Conservation (phyloP, 2,329 filamentous ascomycete genomes). For the Penicillium sp. region DNA sequence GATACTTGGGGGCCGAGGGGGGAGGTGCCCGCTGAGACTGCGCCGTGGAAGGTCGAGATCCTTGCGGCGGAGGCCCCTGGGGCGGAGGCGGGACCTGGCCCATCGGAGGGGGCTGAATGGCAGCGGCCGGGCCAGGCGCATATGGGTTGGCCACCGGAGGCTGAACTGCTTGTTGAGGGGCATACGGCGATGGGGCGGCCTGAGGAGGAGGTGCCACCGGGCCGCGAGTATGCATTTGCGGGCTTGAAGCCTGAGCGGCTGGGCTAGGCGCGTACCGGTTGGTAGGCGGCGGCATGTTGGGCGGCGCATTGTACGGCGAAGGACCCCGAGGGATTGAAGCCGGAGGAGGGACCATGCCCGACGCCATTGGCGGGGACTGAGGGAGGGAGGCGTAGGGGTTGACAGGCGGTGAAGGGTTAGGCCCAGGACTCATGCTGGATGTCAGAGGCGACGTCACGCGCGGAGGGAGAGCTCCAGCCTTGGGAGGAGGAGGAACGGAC, state of each 20-base stretch:
- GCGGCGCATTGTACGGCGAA: conserved; percentile 82
- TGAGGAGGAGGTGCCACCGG: conserved; percentile 49
- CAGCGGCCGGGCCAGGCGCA: conserved; percentile 47
- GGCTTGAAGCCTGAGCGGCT: conserved; percentile 51
- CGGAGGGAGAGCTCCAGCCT: conserved; percentile 63
- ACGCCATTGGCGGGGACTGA: conserved; percentile 41
- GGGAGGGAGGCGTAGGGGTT: conserved; percentile 38
- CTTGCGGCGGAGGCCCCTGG: conserved; percentile 39
- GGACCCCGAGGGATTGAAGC: conserved; percentile 62
- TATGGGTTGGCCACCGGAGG: conserved; percentile 41
- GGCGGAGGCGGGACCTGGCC: conserved; percentile 38
- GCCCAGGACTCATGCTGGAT: conserved; percentile 61
- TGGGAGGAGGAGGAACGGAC: conserved; percentile 78
- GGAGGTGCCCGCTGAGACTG: conserved; percentile 47
- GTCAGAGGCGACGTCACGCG: conserved; percentile 68
- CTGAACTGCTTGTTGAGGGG: conserved; percentile 47
- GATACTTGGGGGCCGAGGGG: conserved; percentile 60
- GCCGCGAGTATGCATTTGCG: conserved; percentile 42
- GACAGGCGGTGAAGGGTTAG: conserved; percentile 44
- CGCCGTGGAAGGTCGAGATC: conserved; percentile 46
- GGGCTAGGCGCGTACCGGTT: conserved; percentile 72
- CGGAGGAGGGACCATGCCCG: conserved; percentile 51
- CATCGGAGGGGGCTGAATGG: conserved; percentile 25
- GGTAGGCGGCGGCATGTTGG: conserved; percentile 62
- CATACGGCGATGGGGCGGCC: conserved; percentile 51